Conservation (phyloP, 495 filamentous ascomycete genomes). For the Polyplosphaeria fusca region DNA sequence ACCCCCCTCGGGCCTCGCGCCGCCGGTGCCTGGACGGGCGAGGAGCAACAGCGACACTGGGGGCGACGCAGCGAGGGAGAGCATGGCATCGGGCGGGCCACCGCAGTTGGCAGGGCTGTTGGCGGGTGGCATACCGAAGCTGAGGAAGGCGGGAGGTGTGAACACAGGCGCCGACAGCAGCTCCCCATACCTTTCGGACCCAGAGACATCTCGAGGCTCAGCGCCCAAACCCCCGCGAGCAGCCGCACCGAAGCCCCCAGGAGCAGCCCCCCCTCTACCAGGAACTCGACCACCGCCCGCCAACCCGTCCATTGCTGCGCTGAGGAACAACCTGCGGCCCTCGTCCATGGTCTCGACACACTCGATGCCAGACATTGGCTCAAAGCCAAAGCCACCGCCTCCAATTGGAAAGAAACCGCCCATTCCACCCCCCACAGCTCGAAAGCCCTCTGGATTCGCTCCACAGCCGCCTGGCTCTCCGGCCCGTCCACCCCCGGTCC, state of each 20-base stretch:
- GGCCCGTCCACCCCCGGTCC: constrained; percentile 44
- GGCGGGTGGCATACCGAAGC: constrained; percentile 90
- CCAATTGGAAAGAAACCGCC: constrained; percentile 48
- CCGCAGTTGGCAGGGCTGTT: constrained; percentile 88
- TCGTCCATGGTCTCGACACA: constrained; percentile 33
- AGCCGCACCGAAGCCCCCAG: constrained; percentile 63
- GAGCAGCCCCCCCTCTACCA: constrained; percentile 49
- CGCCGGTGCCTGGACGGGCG: constrained; percentile 69
- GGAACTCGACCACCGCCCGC: constrained; percentile 51
- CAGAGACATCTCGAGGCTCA: constrained; percentile 58
- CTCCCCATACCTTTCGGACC: constrained; percentile 75
- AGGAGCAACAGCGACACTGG: constrained; percentile 79
- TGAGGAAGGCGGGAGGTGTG: constrained; percentile 80
- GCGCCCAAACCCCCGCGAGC: constrained; percentile 48
- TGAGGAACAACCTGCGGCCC: constrained; percentile 42
- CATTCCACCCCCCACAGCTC: constrained; percentile 47
- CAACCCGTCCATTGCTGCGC: constrained; percentile 38
- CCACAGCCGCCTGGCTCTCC: constrained; percentile 33
- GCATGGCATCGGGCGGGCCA: constrained; percentile 51
- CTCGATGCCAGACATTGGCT: constrained; percentile 34
- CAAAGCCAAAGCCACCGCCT: constrained; percentile 44
- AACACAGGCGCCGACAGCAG: constrained; percentile 81
- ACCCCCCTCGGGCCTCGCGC: constrained; percentile 67
- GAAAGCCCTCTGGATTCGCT: constrained; percentile 55
- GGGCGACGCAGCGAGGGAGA: constrained; percentile 45